Conservation (phyloP, 176 grass and related monocot species). For the Chloris gayana region DNA sequence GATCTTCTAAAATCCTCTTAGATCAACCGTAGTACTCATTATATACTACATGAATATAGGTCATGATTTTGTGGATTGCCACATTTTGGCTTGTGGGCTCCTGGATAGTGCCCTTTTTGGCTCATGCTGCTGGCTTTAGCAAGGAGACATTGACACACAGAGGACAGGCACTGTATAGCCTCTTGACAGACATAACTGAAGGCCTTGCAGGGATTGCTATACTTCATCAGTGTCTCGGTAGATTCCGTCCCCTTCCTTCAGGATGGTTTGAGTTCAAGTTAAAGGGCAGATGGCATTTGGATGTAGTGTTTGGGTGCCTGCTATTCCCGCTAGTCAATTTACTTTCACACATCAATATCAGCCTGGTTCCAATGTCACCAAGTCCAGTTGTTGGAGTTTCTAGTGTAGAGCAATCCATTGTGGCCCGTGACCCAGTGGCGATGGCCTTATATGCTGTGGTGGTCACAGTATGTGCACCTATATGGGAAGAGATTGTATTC, state of each 20-base stretch:
- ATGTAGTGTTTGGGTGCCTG: slow-evolving; percentile 73
- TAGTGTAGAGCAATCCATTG: slow-evolving; percentile 94
- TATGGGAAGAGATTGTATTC: slow-evolving; percentile 98
- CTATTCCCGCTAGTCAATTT: slow-evolving; percentile 89
- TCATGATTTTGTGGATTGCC: slow-evolving; percentile 95
- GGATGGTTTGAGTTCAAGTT: slow-evolving; percentile 91
- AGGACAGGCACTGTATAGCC: slow-evolving; percentile 92
- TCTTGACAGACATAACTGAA: slow-evolving; percentile 85
- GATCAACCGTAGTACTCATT: slow-evolving; percentile 4
- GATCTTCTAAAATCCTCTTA: background rate
- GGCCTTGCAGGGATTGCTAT: slow-evolving; percentile 92
- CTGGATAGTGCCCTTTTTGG: slow-evolving; percentile 96
- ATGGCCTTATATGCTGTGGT: slow-evolving; percentile 88
- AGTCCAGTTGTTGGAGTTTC: slow-evolving; percentile 57
- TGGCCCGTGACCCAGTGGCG: slow-evolving; percentile 79
- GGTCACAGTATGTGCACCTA: slow-evolving; percentile 81
- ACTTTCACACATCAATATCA: slow-evolving; percentile 90
- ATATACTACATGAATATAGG: slow-evolving; percentile 53
- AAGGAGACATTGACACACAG: slow-evolving; percentile 90
- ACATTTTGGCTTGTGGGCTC: slow-evolving; percentile 98
- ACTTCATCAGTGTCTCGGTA: slow-evolving; percentile 83
- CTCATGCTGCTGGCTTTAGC: slow-evolving; percentile 84
- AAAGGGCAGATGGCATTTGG: slow-evolving; percentile 75
- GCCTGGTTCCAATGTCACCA: slow-evolving; percentile 59
- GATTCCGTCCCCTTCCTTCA: slow-evolving; percentile 82